A percentile compares a stretch with the other conserved stretches of the same genome.
Evolutionary conservation across 1,139 yeast genomes (phyloP).

Genomic region (Pneumocystis canis): DNA sequence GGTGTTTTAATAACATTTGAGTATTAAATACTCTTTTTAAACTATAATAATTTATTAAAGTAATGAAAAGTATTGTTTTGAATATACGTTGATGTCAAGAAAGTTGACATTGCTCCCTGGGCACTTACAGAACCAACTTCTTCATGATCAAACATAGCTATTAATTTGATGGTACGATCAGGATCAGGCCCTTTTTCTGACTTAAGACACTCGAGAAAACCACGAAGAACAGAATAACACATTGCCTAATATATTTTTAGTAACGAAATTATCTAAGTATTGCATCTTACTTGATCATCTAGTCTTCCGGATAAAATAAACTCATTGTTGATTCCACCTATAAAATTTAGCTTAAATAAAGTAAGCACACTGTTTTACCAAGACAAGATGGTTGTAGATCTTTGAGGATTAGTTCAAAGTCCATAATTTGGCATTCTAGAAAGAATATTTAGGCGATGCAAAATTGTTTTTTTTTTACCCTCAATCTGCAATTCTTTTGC

Average conservation of each 20-base stretch:
- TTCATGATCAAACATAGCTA: slow-evolving; percentile 85
- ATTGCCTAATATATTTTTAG: background rate
- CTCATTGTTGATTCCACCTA: slow-evolving; percentile 85
- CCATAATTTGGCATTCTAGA: slow-evolving; percentile 35
- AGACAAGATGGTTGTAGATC: slow-evolving; percentile 64
- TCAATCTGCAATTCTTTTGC: slow-evolving; percentile 47
- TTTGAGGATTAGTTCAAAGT: slow-evolving; percentile 75
- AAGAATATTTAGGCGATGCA: background rate
- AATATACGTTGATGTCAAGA: slow-evolving; percentile 46
- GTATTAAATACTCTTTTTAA: background rate
- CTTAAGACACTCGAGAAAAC: background rate
- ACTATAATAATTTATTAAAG: slow-evolving; percentile 8
- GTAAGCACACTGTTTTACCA: background rate
- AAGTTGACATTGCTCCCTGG: slow-evolving; percentile 91
- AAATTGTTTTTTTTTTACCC: slow-evolving; percentile 24
- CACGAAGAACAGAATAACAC: background rate
- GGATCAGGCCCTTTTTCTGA: slow-evolving; percentile 8
- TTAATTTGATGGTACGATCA: slow-evolving; percentile 41
- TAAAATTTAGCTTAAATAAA: slow-evolving; percentile 8
- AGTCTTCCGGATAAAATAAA: slow-evolving; percentile 86
- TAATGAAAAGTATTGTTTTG: background rate
- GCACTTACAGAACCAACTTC: slow-evolving; percentile 89
- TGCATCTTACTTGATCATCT: slow-evolving; percentile 43
- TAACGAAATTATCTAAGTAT: slow-evolving; percentile 32
- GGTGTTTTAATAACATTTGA: background rate